Conservation (phyloP, 306 rosid genomes). For the Rubus parviflorus region DNA sequence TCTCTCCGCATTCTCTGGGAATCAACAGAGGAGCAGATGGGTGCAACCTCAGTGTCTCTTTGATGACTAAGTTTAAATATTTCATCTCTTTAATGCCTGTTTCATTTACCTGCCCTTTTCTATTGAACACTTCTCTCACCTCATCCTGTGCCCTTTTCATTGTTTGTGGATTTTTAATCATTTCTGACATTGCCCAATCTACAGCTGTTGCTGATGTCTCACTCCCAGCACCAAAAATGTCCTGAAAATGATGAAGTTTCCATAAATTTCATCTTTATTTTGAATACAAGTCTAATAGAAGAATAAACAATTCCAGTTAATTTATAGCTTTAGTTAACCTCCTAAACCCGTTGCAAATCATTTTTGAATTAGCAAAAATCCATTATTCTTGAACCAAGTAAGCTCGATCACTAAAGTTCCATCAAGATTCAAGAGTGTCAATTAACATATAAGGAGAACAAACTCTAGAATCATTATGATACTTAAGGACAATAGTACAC, state of each 20-base stretch:
- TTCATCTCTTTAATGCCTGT: constrained; percentile 11
- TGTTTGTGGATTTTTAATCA: constrained; percentile 21
- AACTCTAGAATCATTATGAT: background rate
- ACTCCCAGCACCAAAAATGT: constrained; percentile 26
- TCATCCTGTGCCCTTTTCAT: constrained; percentile 25
- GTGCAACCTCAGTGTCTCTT: constrained; percentile 27
- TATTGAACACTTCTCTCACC: constrained; percentile 21
- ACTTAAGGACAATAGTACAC: background rate
- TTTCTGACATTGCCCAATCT: constrained; percentile 33
- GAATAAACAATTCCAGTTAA: background rate
- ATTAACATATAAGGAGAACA: background rate
- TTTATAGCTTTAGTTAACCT: background rate
- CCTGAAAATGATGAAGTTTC: constrained; percentile 5
- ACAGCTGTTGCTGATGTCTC: constrained; percentile 26
- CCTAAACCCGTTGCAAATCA: background rate
- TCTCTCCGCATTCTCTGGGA: constrained; percentile 19
- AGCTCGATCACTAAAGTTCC: background rate
- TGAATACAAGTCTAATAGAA: background rate
- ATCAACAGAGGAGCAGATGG: constrained; percentile 23
- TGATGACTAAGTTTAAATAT: constrained; percentile 11
- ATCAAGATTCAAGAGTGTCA: background rate
- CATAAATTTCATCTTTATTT: too few relatives aligned
- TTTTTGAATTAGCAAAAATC: too few relatives aligned
- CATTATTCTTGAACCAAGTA: background rate
- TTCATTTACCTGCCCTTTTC: constrained; percentile 14